Evolutionary conservation across 106 monocot genomes (phyloP), one percentile per base, ranked within the genome.

Genomic region (Dioscorea zingiberensis): DNA sequence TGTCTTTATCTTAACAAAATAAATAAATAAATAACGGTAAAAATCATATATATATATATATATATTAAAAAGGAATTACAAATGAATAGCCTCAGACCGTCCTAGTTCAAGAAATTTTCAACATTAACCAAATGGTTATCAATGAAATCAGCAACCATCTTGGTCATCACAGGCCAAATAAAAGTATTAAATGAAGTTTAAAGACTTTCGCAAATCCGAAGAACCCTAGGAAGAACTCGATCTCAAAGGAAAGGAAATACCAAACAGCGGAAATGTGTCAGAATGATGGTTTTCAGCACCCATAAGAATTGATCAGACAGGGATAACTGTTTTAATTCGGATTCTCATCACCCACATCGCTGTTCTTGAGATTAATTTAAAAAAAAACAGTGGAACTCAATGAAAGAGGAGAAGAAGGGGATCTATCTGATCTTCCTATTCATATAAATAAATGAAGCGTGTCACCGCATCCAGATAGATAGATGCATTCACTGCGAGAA

Each of bases 381-480:
- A 58, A 58, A 7, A n/a, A 13, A 59, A 66, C 19, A 4, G 27
- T n/a, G 44, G 27, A 18, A n/a, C n/a, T 30, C 2, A 21, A 67
- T 25, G n/a, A 29, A n/a, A 55, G n/a, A 30, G 38, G 2, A 18
- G 17, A 17, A 3, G 23, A 29, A 2, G 46, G 47, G 57, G 28
- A 56, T 58, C 66, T 49, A 73, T 73, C 73, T 66, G 73, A 66
- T 73, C 73, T 73, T 73, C 73, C 73, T 73, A 73, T 65, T 58
- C 73, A 66, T 54, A 12, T 21, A 16, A 65, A 73, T 48, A 17
- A 9, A 28, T 19, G 8, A 2, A 29, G 58, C 47, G 66, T 65
- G 46, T 25, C 56, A 64, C 22, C 66, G 28, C 24, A 63, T 29
- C n/a, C 13, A 28, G 53, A 8, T 3, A n/a, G 26, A 25, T 17